Evolutionary conservation across 805 yeast species (phyloP).

Genomic region (Ogataea salicorniae): DNA sequence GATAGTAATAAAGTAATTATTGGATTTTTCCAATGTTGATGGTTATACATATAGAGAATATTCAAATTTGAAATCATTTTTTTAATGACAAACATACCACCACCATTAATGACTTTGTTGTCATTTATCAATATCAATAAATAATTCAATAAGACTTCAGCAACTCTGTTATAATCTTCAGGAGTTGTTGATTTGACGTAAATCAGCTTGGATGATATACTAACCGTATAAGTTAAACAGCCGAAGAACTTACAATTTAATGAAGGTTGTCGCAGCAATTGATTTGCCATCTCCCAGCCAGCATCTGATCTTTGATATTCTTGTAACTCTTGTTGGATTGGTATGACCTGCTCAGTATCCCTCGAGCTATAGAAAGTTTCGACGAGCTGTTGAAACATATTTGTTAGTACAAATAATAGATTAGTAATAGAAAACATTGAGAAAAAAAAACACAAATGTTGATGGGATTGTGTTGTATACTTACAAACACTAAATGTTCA

Average conservation of each 20-base stretch:
- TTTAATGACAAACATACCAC: constrained; percentile 41
- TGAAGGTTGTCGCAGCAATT: constrained; percentile 38
- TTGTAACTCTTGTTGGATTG: constrained; percentile 54
- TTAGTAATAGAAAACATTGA: background rate
- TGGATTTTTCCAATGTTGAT: constrained; percentile 37
- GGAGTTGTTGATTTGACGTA: constrained; percentile 8
- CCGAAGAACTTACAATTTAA: constrained; percentile 67
- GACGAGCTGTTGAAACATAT: constrained; percentile 23
- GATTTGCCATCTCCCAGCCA: constrained; percentile 56
- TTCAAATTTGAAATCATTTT: constrained; percentile 56
- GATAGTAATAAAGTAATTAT: constrained; percentile 24
- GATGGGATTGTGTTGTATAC: background rate
- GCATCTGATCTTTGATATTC: constrained; percentile 47
- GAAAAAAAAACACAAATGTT: too few relatives aligned
- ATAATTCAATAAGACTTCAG: constrained; percentile 9
- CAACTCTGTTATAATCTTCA: constrained; percentile 8
- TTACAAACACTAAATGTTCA: background rate
- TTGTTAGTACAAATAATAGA: background rate
- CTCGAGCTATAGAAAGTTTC: constrained; percentile 38
- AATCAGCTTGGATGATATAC: constrained; percentile 32
- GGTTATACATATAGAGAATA: constrained; percentile 39
- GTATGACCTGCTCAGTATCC: constrained; percentile 34
- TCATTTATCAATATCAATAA: constrained; percentile 11
- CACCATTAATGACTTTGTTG: constrained; percentile 10
- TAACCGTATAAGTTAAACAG: constrained; percentile 71